These are phyloP conservation scores for Angomonas ambiguus DNA, from an alignment of 208 protist species.

Conservation along the genomic window DNA sequence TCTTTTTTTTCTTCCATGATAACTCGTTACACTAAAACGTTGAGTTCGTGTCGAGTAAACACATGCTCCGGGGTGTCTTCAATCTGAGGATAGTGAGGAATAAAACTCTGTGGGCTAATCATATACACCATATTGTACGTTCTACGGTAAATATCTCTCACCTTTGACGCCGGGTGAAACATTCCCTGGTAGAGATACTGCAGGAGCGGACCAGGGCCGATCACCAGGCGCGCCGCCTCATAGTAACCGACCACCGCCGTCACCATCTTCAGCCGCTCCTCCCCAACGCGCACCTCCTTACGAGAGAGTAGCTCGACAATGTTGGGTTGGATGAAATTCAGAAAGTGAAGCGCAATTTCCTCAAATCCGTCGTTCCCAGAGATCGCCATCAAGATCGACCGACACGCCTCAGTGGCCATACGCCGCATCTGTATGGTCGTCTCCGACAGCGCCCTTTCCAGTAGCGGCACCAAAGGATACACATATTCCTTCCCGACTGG, in stretches of 20 bases:
- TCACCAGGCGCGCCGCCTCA: conserved; percentile 93
- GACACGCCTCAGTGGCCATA: conserved; percentile 97
- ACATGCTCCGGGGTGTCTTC: conserved; percentile 44
- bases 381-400: conserved; percentile 91
- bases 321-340: conserved; percentile 99
- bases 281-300: conserved; percentile 62
- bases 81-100: conserved; percentile 94
- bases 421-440: conserved; percentile 98
- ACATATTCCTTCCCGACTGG: conserved; percentile 98
- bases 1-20: background rate
- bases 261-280: conserved; percentile 86
- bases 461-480: conserved; percentile 95
- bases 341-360: conserved; percentile 96
- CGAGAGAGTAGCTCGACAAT: conserved; percentile 98
- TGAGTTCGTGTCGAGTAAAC: conserved; percentile 64
- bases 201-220: conserved; percentile 93
- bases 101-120: conserved; percentile 91
- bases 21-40: conserved; percentile 67
- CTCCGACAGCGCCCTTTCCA: conserved; percentile 99
- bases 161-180: conserved; percentile 98
- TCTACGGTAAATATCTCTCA: conserved; percentile 98
- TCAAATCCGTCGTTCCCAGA: conserved; percentile 70
- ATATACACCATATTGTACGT: conserved; percentile 99
- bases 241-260: conserved; percentile 97
- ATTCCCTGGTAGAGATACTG: conserved; percentile 97